A percentile compares a stretch with the other conserved stretches of the same genome.
Conservation (phyloP, 2,329 filamentous ascomycete species). For the Paraconiothyrium brasiliense region DNA sequence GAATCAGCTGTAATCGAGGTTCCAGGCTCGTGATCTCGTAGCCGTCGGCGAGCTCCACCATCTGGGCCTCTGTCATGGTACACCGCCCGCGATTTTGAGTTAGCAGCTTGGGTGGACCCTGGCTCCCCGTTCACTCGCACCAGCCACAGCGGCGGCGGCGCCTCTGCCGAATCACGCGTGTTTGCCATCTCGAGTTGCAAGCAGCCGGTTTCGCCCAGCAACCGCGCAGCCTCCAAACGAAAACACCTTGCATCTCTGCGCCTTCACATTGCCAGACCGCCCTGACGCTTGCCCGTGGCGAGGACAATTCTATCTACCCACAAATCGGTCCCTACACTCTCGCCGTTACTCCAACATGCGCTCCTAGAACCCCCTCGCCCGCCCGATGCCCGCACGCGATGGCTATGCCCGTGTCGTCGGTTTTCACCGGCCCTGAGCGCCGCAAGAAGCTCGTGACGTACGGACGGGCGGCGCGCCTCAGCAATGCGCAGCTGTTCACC, state of each 20-base stretch:
- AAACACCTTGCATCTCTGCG: not conserved
- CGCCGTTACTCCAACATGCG: constrained; percentile 30
- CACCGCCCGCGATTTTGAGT: constrained; percentile 31
- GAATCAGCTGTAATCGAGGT: constrained; percentile 27
- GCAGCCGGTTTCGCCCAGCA: not conserved
- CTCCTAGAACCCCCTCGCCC: constrained; percentile 22
- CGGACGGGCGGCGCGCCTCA: constrained; percentile 45
- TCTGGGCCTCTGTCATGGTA: constrained; percentile 27
- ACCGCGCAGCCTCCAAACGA: not conserved
- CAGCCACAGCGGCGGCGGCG: constrained; percentile 20
- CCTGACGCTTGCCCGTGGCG: not conserved
- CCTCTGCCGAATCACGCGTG: constrained; percentile 4
- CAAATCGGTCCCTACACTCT: not conserved
- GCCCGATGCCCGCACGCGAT: constrained; percentile 28
- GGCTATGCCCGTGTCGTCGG: constrained; percentile 38
- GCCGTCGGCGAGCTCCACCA: constrained; percentile 41
- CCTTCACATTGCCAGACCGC: not conserved
- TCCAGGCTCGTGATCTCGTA: constrained; percentile 41
- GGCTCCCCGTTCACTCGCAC: constrained; percentile 19
- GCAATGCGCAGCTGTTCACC: constrained; percentile 24
- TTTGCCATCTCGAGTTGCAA: constrained; percentile 6
- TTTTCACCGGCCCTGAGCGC: constrained; percentile 41
- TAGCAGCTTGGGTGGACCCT: constrained; percentile 25
- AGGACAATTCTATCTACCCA: not conserved
- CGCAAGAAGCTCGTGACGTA: constrained; percentile 53